Evolutionary conservation across 1,139 yeast species (phyloP).

Genomic region (Magnusiomyces fungicola): DNA sequence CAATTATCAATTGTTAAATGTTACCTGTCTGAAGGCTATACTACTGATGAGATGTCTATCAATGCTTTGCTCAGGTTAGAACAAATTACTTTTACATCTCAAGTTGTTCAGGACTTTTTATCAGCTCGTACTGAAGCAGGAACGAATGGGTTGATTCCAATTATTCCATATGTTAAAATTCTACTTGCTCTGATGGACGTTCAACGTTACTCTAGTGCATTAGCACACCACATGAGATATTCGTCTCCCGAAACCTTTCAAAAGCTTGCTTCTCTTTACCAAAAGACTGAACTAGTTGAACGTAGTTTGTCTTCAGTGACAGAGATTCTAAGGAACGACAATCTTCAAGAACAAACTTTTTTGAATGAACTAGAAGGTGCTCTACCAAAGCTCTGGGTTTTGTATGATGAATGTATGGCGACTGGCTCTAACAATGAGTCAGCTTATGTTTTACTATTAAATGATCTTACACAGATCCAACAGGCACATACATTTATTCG

Average conservation of each 20-base stretch:
- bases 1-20: constrained; percentile 25
- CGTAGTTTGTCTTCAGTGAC: constrained; percentile 14
- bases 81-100: constrained; percentile 16
- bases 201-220: constrained; percentile 13
- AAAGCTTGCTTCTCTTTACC: constrained; percentile 11
- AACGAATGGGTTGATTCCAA: constrained; percentile 10
- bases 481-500: constrained; percentile 7
- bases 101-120: constrained; percentile 15
- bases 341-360: constrained; percentile 10
- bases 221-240: constrained; percentile 14
- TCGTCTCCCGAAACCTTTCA: constrained; percentile 18
- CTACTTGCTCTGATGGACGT: constrained; percentile 18
- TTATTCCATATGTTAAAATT: constrained; percentile 15
- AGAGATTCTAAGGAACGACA: constrained; percentile 15
- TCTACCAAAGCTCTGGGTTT: constrained; percentile 12
- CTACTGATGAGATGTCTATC: constrained; percentile 20
- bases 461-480: constrained; percentile 13
- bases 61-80: constrained; percentile 18
- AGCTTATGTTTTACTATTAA: constrained; percentile 8
- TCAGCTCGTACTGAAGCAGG: constrained; percentile 10
- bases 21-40: constrained; percentile 22
- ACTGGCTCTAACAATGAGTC: constrained; percentile 8
- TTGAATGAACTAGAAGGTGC: constrained; percentile 10
- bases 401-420: constrained; percentile 10
- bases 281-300: constrained; percentile 16